phyloP scores from a whole-genome alignment of 345 rosid genomes.

The Lenwebbia sp. region DNA sequence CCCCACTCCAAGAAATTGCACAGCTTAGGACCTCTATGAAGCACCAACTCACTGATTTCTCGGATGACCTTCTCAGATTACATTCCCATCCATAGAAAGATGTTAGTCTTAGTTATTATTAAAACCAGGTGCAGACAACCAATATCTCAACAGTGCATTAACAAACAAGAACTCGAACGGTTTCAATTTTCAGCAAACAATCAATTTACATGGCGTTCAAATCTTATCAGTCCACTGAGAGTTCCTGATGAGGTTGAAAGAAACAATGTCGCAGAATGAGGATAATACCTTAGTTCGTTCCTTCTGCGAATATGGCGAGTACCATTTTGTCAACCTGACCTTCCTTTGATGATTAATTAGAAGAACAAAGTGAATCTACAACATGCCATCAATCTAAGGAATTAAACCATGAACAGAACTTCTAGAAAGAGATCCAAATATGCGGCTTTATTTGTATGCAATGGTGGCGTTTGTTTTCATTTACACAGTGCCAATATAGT shows the following conservation, averaged over 20 bases:
- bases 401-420: neutral
- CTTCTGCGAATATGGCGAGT: slow-evolving; percentile 89
- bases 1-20: slow-evolving; percentile 94
- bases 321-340: slow-evolving; percentile 92
- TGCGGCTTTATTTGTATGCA: neutral
- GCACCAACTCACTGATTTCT: slow-evolving; percentile 79
- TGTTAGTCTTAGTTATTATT: too few relatives aligned
- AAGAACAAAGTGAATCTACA: slow-evolving; percentile 79
- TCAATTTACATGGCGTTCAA: neutral
- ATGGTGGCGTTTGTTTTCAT: neutral
- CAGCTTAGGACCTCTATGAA: slow-evolving; percentile 71
- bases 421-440: neutral
- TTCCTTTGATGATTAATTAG: slow-evolving; percentile 93
- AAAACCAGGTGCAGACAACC: neutral
- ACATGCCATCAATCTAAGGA: neutral
- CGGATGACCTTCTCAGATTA: slow-evolving; percentile 47
- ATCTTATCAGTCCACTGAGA: neutral
- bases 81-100: neutral
- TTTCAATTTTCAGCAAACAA: neutral
- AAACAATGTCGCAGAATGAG: neutral
- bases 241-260: neutral
- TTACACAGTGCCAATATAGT: neutral
- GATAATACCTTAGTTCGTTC: slow-evolving; percentile 61
- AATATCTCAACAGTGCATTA: neutral
- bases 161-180: neutral